Evolutionary conservation across 495 filamentous ascomycete species (phyloP), one percentile per base, ranked within the genome.

Genomic region (Choiromyces venosus): DNA sequence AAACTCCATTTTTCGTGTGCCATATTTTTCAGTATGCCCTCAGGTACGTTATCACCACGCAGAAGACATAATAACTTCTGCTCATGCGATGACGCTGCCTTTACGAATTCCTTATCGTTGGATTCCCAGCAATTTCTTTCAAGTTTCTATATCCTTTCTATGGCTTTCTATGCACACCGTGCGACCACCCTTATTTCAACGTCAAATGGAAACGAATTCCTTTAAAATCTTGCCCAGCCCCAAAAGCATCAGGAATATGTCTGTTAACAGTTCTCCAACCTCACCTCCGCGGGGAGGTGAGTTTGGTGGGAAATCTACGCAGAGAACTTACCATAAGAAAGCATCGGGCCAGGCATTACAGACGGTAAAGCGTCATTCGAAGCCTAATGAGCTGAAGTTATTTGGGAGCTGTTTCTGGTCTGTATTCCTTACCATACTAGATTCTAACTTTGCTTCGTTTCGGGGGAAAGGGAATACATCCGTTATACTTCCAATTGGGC

Each of bases 341-440:
- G 89, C 93, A 37, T 93, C 92, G 19, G 94, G 94, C 19, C 80
- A 84, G 71, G 94, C 94, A 64, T 84, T 90, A 29, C 83, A 83
- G 65, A 97, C 94, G n/a, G 93, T 87, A 5, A 87, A 88, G 78
- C 89, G 86, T 40, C 94, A 92, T 77, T 85, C 87, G 19, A 87
- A 89, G 73, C 90, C 92, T 7, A 82, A 88, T 69, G 89, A 90
- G 33, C 83, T 97, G 52, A 95, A 94, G 83, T 83, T 98, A 9
- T 97, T 90, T 83, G 92, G 93, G 65, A 92, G 90, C 80, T 96
- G 93, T 83, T 97, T 97, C 82, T 97, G 94, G 93, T 94, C 82
- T 81, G 88, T 84, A 29, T 19, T 39, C 46, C 25, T 77, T 44
- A 56, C 65, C 52, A 6, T 29, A 61, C 52, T 33, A 61, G 25